Conservation (phyloP, 2,329 filamentous ascomycete genomes). For the Zalaria obscura region DNA sequence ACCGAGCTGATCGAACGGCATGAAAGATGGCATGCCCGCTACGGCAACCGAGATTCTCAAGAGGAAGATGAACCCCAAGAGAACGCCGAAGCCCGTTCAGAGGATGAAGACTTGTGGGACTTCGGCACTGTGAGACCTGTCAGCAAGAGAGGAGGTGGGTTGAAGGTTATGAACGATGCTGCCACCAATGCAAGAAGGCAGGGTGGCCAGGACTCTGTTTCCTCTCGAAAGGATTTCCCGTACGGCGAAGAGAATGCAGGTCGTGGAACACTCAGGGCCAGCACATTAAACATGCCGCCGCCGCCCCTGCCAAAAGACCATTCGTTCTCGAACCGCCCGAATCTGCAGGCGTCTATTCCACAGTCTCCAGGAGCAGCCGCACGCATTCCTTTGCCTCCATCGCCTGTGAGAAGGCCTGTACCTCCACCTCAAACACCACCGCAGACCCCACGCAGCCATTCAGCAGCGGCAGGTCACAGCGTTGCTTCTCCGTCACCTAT, state of each 20-base stretch:
- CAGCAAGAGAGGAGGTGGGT: slow-evolving; percentile 49
- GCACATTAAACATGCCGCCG: slow-evolving; percentile 13
- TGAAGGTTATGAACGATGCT: slow-evolving; percentile 65
- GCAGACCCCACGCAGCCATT: slow-evolving; percentile 14
- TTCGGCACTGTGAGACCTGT: slow-evolving; percentile 87
- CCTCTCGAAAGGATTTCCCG: slow-evolving; percentile 10
- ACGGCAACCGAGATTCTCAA: slow-evolving; percentile 53
- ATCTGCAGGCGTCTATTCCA: slow-evolving; percentile 15
- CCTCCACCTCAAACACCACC: slow-evolving; percentile 22
- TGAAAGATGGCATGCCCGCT: slow-evolving; percentile 70
- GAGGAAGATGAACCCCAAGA: slow-evolving; percentile 46
- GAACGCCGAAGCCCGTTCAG: slow-evolving; percentile 29
- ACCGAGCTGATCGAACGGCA: slow-evolving; percentile 91
- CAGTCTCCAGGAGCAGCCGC: slow-evolving; percentile 26
- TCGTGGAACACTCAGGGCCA: slow-evolving; percentile 3
- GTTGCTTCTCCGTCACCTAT: slow-evolving; percentile 13
- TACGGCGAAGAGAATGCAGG: slow-evolving; percentile 5
- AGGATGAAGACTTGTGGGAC: slow-evolving; percentile 89
- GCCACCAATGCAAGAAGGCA: slow-evolving; percentile 60
- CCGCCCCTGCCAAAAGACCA: slow-evolving; percentile 22
- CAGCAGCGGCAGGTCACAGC: slow-evolving; percentile 14
- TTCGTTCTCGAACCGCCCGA: slow-evolving; percentile 27
- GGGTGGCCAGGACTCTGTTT: slow-evolving; percentile 17
- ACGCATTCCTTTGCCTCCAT: slow-evolving; percentile 29
- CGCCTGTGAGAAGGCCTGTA: slow-evolving; percentile 27